These are phyloP conservation scores for Xylaria sp. DNA, from an alignment of 2,329 filamentous ascomycete species.

Conservation along the genomic window DNA sequence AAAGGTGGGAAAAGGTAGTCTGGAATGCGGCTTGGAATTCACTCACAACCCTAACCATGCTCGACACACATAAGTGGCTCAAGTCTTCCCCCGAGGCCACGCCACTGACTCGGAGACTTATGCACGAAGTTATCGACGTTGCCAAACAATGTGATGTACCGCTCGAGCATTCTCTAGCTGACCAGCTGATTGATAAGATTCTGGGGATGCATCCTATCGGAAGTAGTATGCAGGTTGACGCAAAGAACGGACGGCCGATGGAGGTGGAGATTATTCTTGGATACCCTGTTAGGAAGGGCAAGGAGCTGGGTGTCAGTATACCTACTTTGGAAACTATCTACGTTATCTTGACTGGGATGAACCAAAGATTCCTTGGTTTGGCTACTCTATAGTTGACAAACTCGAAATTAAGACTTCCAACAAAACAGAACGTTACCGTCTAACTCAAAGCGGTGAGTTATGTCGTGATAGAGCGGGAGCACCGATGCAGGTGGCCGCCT, in stretches of 20 bases:
- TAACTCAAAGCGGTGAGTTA: too few species aligned
- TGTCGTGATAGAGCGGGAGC: too few species aligned
- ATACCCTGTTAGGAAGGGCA: constrained; percentile 62
- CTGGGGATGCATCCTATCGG: constrained; percentile 50
- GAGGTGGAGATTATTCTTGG: constrained; percentile 69
- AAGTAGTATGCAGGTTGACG: constrained; percentile 64
- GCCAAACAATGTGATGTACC: constrained; percentile 58
- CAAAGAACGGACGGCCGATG: constrained; percentile 60
- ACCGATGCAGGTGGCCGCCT: too few species aligned
- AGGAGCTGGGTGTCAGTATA: constrained; percentile 59
- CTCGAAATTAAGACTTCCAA: neutral
- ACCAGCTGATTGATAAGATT: constrained; percentile 55
- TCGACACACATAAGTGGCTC: constrained; percentile 58
- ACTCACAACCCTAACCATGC: constrained; percentile 60
- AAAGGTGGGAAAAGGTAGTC: constrained; percentile 65
- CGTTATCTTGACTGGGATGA: constrained; percentile 42
- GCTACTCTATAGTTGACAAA: neutral
- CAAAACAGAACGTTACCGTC: too few species aligned
- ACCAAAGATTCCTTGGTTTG: constrained; percentile 29
- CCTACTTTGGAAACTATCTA: constrained; percentile 54
- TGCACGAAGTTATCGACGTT: constrained; percentile 60
- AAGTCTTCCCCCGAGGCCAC: constrained; percentile 51
- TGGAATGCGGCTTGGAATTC: constrained; percentile 68
- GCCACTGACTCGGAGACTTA: constrained; percentile 56
- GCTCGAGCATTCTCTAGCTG: constrained; percentile 53